Conservation (phyloP, 2,329 filamentous ascomycete species). For the Pseudovirgaria hyperparasitica region DNA sequence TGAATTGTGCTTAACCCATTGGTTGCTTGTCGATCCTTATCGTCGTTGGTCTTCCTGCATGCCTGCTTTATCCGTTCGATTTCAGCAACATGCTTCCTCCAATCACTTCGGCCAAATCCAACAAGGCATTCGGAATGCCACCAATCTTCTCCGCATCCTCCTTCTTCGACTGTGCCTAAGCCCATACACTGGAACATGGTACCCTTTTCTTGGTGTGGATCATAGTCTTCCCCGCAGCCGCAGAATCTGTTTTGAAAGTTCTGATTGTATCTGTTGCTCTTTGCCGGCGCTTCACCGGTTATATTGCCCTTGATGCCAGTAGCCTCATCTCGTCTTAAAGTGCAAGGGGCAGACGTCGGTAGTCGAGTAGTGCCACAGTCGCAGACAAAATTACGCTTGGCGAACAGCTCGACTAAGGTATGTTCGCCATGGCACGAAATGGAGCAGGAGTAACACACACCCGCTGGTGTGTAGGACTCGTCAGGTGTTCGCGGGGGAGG, state of each 20-base stretch:
- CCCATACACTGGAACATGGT: conserved; percentile 98
- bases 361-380: conserved; percentile 87
- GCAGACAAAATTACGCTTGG: conserved; percentile 89
- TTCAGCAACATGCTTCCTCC: conserved; percentile 33
- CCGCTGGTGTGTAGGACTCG: conserved; percentile 59
- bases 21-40: conserved; percentile 2
- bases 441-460: conserved; percentile 92
- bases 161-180: conserved; percentile 63
- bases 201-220: conserved; percentile 77
- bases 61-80: conserved; percentile 8
- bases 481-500: conserved; percentile 54
- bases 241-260: conserved; percentile 94
- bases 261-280: conserved; percentile 81
- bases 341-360: conserved; percentile 57
- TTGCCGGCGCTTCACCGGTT: conserved; percentile 58
- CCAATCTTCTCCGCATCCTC: conserved; percentile 95
- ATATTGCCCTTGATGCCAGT: conserved; percentile 69
- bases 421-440: conserved; percentile 96
- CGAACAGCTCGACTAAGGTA: conserved; percentile 87
- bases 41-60: conserved; percentile 1
- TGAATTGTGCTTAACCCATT: conserved; percentile 9
- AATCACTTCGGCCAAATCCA: conserved; percentile 64
- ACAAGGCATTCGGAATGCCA: conserved; percentile 90
- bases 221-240: conserved; percentile 76
- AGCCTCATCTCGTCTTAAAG: conserved; percentile 55